A percentile compares a stretch with the other conserved stretches of the same genome.
phyloP scores from a whole-genome alignment of 495 filamentous ascomycete genomes.

The Aspergillus saccharolyticus region DNA sequence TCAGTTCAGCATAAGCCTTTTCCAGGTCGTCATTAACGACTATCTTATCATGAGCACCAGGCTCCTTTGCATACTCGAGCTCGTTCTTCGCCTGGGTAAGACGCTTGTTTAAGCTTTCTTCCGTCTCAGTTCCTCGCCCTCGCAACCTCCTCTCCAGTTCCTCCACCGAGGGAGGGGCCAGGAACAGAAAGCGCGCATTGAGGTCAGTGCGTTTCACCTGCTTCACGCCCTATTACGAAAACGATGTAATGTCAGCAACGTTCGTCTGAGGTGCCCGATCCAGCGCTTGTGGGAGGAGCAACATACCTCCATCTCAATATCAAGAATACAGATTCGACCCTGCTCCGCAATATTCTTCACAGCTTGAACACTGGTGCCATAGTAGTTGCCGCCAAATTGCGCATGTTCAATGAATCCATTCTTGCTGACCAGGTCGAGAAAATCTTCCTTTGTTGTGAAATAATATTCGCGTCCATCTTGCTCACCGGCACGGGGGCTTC shows the following conservation, averaged over 20 bases:
- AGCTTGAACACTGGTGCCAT: conserved; percentile 75
- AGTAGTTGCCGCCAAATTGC: conserved; percentile 79
- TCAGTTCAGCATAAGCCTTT: conserved; percentile 72
- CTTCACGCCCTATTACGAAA: conserved; percentile 73
- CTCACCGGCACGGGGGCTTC: conserved; percentile 71
- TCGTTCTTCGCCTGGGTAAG: conserved; percentile 75
- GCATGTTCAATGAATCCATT: conserved; percentile 87
- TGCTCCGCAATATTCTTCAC: conserved; percentile 68
- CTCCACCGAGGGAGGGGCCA: conserved; percentile 72
- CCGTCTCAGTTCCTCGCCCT: conserved; percentile 77
- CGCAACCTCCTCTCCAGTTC: conserved; percentile 71
- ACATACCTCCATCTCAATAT: conserved; percentile 90
- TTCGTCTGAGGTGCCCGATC: background rate
- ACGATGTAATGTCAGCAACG: too few species aligned
- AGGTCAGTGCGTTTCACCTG: conserved; percentile 78
- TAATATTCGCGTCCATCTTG: conserved; percentile 74
- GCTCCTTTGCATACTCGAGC: conserved; percentile 69
- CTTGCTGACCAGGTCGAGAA: conserved; percentile 60
- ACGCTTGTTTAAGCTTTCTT: conserved; percentile 69
- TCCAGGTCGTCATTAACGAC: conserved; percentile 90
- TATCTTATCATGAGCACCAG: conserved; percentile 75
- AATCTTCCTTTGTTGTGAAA: conserved; percentile 65
- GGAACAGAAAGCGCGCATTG: conserved; percentile 77
- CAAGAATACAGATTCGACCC: conserved; percentile 41
- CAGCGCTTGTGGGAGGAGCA: conserved; percentile 21